Evolutionary conservation across 176 grass and related monocot species (phyloP), one percentile per base, ranked within the genome.

Genomic region (Oryza brachyantha): DNA sequence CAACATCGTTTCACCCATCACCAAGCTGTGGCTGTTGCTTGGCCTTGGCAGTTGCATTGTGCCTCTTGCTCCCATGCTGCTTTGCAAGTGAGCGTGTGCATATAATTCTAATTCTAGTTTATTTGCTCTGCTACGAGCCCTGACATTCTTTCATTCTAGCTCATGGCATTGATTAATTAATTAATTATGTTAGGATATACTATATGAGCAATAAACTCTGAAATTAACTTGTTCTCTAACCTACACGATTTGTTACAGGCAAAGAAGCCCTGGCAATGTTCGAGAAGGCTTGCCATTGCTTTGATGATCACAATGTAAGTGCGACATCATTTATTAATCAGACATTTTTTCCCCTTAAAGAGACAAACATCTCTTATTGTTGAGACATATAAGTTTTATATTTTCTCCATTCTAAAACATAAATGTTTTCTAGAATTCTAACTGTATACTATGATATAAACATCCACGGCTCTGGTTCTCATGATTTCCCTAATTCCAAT

Each of bases 261-360:
- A 81, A 86, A 59, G 21, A 27, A 24, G 74, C 32, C 24, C 9
- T 73, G 29, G 81, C 66, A 4, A 19, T 88, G 19, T 79, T 88
- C 19, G 69, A 79, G 62, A 88, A 81, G 66, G 81, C 81, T 5
- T 79, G 63, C 52, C 81, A 88, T 29, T 88, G 84, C 72, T 90
- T 90, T 46, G 78, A 78, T 4, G 78, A 87, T 37, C 87, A 80
- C 61, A 90, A 82, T 37, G 73, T 85, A 90, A 82, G 84, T 32
- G 29, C 67, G 10, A 1, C 10, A 58, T 72, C 19, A 58, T n/a
- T n/a, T n/a, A n/a, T n/a, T n/a, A n/a, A n/a, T n/a, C n/a, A n/a
- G n/a, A n/a, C n/a, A n/a, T n/a, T n/a, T n/a, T n/a, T n/a, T n/a
- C n/a, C n/a, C n/a, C n/a, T n/a, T n/a, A n/a, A n/a, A n/a, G n/a